Evolutionary conservation across 2,329 filamentous ascomycete species (phyloP), one percentile per base, ranked within the genome.

Genomic region (Penicillium sp.): DNA sequence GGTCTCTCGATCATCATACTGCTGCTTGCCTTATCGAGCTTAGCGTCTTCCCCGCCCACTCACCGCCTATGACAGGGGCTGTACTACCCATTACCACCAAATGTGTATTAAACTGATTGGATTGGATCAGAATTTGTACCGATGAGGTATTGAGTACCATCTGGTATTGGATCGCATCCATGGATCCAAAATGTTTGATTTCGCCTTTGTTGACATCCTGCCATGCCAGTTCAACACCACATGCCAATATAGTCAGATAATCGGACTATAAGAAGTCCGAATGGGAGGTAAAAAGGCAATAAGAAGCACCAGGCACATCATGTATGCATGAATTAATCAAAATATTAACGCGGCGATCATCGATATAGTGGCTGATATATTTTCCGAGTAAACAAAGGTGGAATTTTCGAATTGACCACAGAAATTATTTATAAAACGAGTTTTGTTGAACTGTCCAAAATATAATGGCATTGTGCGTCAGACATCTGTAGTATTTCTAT

Each of bases 41-140:
- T 70, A 70, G 68, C 62, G 64, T 57, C 47, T 62, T 55, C 65
- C 57, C 58, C 58, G 63, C 58, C 54, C 35, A 36, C 44, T 67
- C 64, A 68, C 66, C 66, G 66, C 66, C 63, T 66, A 62, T 36
- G 19, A 52, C 64, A 66, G 62, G 65, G 65, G 64, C 47, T 39
- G 50, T 53, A 44, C 15, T 2, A 12, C 0, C 15, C 4, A 39
- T 33, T 59, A 61, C 53, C 21, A n/a, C 10, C 4, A 6, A 10
- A n/a, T 44, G 33, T 47, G 62, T 58, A 60, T 55, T 58, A 4
- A 35, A 50, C 6, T 0, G 0, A 0, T 29, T 3, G 1, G 1
- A 61, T 61, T 61, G 53, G 59, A 41, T 9, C 0, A 29, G 1
- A 5, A 0, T 0, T 0, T 27, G 49, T 27, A 27, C 12, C 15